A percentile compares a stretch with the other conserved stretches of the same genome.
These are phyloP conservation scores for Scleroderma bovista DNA, from an alignment of 768 basidiomycete genomes.

Conservation along the genomic window DNA sequence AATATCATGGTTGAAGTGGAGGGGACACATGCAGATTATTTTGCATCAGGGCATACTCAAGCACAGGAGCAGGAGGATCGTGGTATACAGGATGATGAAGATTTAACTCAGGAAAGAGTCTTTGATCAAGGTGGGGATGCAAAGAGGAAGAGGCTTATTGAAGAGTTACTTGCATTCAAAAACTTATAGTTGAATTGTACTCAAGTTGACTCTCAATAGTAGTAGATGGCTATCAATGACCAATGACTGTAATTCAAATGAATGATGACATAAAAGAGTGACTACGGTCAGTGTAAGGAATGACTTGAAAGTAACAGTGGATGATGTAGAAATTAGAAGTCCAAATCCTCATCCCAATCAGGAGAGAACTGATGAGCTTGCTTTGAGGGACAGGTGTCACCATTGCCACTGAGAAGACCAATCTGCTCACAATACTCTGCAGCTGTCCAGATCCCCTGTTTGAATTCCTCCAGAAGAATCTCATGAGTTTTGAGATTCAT, in stretches of 20 bases:
- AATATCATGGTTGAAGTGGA: constrained; percentile 31
- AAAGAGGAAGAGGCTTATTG: not conserved
- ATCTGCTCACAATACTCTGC: not conserved
- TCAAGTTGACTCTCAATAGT: too few relatives aligned
- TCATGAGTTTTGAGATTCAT: not conserved
- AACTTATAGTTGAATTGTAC: not conserved
- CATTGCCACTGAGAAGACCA: not conserved
- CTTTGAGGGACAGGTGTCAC: not conserved
- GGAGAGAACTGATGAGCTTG: not conserved
- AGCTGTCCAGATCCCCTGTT: not conserved
- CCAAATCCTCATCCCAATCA: not conserved
- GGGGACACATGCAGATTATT: constrained; percentile 4
- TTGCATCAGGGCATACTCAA: not conserved
- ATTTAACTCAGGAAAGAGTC: not conserved
- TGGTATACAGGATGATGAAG: not conserved
- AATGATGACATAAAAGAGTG: not conserved
- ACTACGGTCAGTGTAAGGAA: not conserved
- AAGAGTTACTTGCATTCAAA: not conserved
- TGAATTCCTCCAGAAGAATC: constrained; percentile 3
- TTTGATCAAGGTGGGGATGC: not conserved
- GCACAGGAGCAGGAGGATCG: not conserved
- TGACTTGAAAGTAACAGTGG: not conserved
- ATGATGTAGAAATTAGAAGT: not conserved
- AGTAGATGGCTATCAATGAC: too few relatives aligned
- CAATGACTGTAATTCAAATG: constrained; percentile 5